These are phyloP conservation scores for Tephrocybe sp. DNA, from an alignment of 768 basidiomycete genomes.

Conservation along the genomic window DNA sequence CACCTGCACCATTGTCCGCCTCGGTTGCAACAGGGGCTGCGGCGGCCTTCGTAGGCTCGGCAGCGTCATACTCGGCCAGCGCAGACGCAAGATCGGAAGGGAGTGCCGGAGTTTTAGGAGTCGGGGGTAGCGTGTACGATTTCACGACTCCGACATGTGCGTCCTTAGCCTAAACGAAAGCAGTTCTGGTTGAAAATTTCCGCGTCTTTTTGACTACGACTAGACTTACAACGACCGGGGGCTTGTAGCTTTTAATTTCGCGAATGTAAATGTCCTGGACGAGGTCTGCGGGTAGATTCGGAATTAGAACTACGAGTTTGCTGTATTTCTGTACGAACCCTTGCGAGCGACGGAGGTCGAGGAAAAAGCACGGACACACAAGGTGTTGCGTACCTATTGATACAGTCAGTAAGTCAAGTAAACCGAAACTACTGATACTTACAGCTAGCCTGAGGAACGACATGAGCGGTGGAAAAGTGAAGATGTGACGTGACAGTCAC, in stretches of 20 bases:
- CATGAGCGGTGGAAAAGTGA: slow-evolving; percentile 55
- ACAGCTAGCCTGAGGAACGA: slow-evolving; percentile 69
- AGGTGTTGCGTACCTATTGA: slow-evolving; percentile 50
- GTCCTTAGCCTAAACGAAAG: slow-evolving; percentile 68
- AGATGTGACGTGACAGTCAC: slow-evolving; percentile 44
- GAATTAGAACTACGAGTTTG: slow-evolving; percentile 23
- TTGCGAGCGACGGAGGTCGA: slow-evolving; percentile 60
- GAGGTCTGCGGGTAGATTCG: slow-evolving; percentile 68
- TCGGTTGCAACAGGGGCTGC: slow-evolving; percentile 30
- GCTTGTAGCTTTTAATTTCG: slow-evolving; percentile 90
- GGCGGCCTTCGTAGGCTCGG: slow-evolving; percentile 63
- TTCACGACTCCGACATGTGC: slow-evolving; percentile 90
- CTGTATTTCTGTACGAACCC: slow-evolving; percentile 42
- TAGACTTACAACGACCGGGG: slow-evolving; percentile 63
- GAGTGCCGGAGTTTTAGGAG: slow-evolving; percentile 74
- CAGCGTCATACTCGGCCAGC: slow-evolving; percentile 80
- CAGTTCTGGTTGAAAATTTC: not conserved
- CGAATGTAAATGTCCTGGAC: slow-evolving; percentile 90
- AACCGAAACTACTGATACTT: slow-evolving; percentile 20
- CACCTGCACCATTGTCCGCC: slow-evolving; percentile 44
- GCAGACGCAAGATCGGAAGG: slow-evolving; percentile 88
- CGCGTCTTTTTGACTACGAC: not conserved
- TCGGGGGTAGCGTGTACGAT: slow-evolving; percentile 69
- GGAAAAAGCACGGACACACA: slow-evolving; percentile 56
- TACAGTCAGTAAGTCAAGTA: slow-evolving; percentile 1